These are phyloP conservation scores for Ceratocystis lukuohia DNA, from an alignment of 2,329 filamentous ascomycete genomes.

Conservation along the genomic window DNA sequence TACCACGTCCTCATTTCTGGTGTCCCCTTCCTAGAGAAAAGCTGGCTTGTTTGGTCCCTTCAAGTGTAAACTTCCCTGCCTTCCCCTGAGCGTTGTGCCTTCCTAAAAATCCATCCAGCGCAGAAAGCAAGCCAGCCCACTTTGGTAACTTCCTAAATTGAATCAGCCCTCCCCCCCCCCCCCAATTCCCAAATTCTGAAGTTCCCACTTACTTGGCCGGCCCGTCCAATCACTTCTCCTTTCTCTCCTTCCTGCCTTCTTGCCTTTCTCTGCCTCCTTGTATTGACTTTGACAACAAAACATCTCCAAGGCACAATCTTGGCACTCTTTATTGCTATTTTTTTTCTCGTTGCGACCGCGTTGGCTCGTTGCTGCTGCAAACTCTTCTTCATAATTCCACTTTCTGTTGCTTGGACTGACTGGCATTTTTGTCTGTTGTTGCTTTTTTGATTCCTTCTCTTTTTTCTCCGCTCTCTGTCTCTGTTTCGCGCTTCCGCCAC, in stretches of 20 bases:
- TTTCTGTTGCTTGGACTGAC: constrained; percentile 1
- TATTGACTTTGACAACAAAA: constrained; percentile 14
- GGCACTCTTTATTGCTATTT: background rate
- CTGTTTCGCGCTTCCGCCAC: constrained; percentile 18
- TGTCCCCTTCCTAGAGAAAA: background rate
- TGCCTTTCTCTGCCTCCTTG: constrained; percentile 7
- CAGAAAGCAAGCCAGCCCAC: constrained; percentile 6
- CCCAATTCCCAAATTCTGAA: constrained; percentile 7
- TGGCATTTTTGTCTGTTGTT: constrained; percentile 9
- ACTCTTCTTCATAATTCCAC: background rate
- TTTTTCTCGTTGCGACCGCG: constrained; percentile 15
- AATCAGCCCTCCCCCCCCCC: background rate
- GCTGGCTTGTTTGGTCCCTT: background rate
- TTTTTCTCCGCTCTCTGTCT: constrained; percentile 7
- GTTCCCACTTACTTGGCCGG: constrained; percentile 8
- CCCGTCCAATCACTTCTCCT: constrained; percentile 6
- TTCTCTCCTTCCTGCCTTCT: constrained; percentile 9
- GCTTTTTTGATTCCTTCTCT: constrained; percentile 14
- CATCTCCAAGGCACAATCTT: constrained; percentile 14
- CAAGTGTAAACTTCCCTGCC: background rate
- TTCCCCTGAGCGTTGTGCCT: constrained; percentile 11
- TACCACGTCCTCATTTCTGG: constrained; percentile 2
- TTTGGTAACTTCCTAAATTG: constrained; percentile 7
- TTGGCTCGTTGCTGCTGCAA: constrained; percentile 15
- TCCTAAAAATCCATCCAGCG: background rate